A percentile compares a stretch with the other conserved stretches of the same genome.
phyloP scores from a whole-genome alignment of 208 protist species.

The Acanthamoeba sp. region DNA sequence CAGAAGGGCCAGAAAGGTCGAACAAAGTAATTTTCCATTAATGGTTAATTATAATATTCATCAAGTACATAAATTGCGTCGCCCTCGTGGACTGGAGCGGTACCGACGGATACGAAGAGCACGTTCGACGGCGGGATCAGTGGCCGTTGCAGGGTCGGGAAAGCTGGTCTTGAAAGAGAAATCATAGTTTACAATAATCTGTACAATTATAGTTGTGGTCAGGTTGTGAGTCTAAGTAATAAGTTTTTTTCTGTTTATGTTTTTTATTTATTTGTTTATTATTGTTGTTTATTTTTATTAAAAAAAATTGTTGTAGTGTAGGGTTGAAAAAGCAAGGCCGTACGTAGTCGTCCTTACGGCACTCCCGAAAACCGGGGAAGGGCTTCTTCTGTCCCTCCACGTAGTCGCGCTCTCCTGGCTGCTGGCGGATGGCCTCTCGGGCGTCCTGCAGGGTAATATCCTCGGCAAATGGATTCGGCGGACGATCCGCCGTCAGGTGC shows the following conservation, averaged over 20 bases:
- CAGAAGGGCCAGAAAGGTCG: not conserved
- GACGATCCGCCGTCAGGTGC: not conserved
- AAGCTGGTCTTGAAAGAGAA: conserved; percentile 68
- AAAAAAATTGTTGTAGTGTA: too few relatives aligned
- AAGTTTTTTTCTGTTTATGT: too few relatives aligned
- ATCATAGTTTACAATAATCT: conserved; percentile 72
- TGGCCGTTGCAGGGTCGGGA: conserved; percentile 25
- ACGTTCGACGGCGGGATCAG: not conserved
- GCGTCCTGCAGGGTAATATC: conserved; percentile 53
- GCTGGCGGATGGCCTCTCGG: not conserved
- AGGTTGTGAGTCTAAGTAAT: too few relatives aligned
- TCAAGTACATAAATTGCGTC: too few relatives aligned
- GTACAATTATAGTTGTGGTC: too few relatives aligned
- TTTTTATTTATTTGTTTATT: too few relatives aligned
- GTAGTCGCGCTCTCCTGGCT: not conserved
- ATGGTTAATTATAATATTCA: too few relatives aligned
- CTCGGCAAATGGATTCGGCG: not conserved
- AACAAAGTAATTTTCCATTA: not conserved
- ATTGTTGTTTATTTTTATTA: too few relatives aligned
- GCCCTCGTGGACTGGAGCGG: too few relatives aligned
- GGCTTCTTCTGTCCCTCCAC: not conserved
- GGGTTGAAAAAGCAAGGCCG: too few relatives aligned
- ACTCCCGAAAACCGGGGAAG: conserved; percentile 65
- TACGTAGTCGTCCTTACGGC: conserved; percentile 58
- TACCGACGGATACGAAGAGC: conserved; percentile 2